Base-by-base conservation (phyloP, 176 grass and related monocot genomes). In the Carex parvula region DNA sequence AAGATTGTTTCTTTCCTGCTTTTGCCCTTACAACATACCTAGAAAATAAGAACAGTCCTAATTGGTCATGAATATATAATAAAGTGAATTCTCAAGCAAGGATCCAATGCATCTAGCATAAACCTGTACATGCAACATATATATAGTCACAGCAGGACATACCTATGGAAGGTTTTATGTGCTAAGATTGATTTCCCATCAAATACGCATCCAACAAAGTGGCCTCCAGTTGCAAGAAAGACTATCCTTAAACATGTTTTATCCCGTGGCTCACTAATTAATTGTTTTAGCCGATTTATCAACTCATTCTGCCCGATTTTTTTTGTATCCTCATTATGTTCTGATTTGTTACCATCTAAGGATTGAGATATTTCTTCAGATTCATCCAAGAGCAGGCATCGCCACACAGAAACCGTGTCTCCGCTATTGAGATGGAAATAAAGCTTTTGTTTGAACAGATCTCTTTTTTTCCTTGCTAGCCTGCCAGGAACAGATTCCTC, bases 101-200 rank as follows among this genome's bases (percentile, higher is more conserved):
- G 21, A 55, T 32, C 73, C 48, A 30, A 7, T 15, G 6, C 46
- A 76, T 55, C 21, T 2, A 24, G 53, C 11, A 79, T n/a, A 79
- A 17, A 60, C 24, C 24, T 60, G 53, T 21, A 26, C 60, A 57
- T 21, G 29, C n/a, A 52, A 12, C 65, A 83, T 77, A 75, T 18
- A 56, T 87, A 75, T n/a, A n/a, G n/a, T n/a, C 11, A 87, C 68
- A 79, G 8, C 68, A 79, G 8, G 5, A 37, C 73, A 69, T 84
- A 98, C 96, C 96, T 93, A 86, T 98, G 96, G 90, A 99, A 99
- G 84, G 96, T 95, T 91, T 95, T 99, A 58, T 99, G 93, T 6
- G 93, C 91, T 81, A 95, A 24, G 6, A 99, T 65, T 64, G 85
- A 87, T 74, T 92, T 95, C 13, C 96, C 91, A 52, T 99, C 96